Base-by-base conservation (phyloP, 2,329 filamentous ascomycete genomes). In the Ilyonectria sp. region DNA sequence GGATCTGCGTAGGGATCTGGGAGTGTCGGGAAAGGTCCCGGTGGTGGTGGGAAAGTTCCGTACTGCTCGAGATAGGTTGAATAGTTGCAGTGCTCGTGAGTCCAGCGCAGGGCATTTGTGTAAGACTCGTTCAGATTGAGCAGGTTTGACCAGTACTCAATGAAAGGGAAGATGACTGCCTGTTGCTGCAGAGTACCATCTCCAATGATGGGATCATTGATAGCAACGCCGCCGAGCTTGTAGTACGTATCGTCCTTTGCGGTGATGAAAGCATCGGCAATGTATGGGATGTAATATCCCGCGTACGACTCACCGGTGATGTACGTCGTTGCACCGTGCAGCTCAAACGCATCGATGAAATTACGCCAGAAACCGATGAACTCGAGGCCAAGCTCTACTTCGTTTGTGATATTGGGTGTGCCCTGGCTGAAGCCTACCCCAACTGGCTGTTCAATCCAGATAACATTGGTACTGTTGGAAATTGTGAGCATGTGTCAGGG, bases 301-400 rank as follows among this genome's bases (percentile, higher is more conserved):
- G 88, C 92, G 72, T 93, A 94, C 0, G 87, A 91, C 78, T 87
- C 92, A 7, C 92, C 93, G 0, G 92, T 86, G 64, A 96, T 87
- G 78, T 92, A 95, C 10, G 94, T 86, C 70, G 92, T 92, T 73
- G 87, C 89, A 13, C 87, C 86, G 21, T 92, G 85, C 74, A 94
- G 83, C n/a, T 81, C 83, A 71, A 94, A 94, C 0, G 90, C 90
- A 37, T 93, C 84, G 65, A 94, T 82, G 73, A 94, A 94, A 81
- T 94, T 94, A 82, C 91, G 91, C 86, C 90, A 94, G 81, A 94
- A 96, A 56, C 91, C 91, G 17, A 92, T 83, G 77, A 95, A 94
- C 71, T 95, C 88, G n/a, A 82, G 79, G 0, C 92, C 91, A 1
- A 92, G 85, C 70, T 94, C 92, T 33, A 89, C 86, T 71, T 94